Percentiles rank a stretch among this genome's conserved stretches.
These are phyloP conservation scores for Spergularia azorica DNA, from an alignment of 179 eudicot species.

Conservation along the genomic window DNA sequence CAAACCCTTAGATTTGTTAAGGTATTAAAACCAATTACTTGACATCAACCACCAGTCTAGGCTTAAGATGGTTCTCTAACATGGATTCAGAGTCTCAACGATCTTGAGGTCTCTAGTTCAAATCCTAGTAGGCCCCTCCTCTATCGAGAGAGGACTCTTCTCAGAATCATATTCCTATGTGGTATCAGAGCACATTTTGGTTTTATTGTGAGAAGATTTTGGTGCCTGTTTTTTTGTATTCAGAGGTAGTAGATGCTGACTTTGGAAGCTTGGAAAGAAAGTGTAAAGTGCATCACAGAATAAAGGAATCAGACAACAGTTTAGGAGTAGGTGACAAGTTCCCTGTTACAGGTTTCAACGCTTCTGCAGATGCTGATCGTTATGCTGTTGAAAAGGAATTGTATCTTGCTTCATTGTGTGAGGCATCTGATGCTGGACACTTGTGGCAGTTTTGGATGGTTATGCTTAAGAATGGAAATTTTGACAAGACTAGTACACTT, in stretches of 20 bases:
- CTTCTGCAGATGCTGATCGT: conserved; percentile 22
- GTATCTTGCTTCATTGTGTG: conserved; percentile 35
- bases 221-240: background rate
- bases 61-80: no score
- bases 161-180: no score
- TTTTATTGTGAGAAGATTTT: background rate
- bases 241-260: conserved; percentile 18
- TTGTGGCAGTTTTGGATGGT: conserved; percentile 60
- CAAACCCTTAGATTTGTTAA: no score
- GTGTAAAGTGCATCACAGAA: conserved; percentile 28
- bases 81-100: no score
- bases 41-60: no score
- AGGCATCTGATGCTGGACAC: conserved; percentile 28
- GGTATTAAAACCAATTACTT: no score
- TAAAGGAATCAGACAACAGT: conserved; percentile 23
- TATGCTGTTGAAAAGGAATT: conserved; percentile 43
- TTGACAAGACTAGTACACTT: conserved; percentile 28
- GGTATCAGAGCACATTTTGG: background rate
- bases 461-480: conserved; percentile 47
- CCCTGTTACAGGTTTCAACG: conserved; percentile 21
- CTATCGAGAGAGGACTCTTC: no score
- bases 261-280: background rate
- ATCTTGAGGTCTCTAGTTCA: no score
- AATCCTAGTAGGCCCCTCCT: no score
- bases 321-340: conserved; percentile 26